Conservation (phyloP, 306 rosid species). For the Inga laurina region DNA sequence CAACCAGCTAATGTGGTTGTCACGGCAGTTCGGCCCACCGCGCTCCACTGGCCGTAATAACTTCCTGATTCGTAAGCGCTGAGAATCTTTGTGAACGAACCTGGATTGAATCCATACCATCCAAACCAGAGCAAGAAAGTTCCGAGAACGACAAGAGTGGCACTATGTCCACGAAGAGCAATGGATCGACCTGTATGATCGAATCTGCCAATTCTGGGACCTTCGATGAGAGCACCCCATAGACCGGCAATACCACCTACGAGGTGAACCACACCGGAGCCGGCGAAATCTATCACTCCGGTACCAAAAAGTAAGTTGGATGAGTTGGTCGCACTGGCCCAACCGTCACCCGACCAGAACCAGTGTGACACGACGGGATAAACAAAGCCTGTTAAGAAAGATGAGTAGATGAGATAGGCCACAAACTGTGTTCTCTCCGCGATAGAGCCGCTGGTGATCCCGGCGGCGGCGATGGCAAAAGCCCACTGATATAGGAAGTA, state of each 20-base stretch:
- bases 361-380: slow-evolving; percentile 52
- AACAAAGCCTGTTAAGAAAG: slow-evolving; percentile 47
- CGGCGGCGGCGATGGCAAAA: slow-evolving; percentile 51
- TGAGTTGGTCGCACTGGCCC: slow-evolving; percentile 39
- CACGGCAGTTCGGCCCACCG: slow-evolving; percentile 15
- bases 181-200: slow-evolving; percentile 4
- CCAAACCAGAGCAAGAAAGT: slow-evolving; percentile 14
- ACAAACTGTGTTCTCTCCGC: slow-evolving; percentile 46
- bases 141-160: not conserved
- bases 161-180: slow-evolving; percentile 19
- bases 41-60: slow-evolving; percentile 21
- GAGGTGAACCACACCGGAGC: slow-evolving; percentile 54
- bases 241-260: slow-evolving; percentile 55
- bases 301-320: slow-evolving; percentile 37
- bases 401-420: slow-evolving; percentile 44
- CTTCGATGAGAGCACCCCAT: slow-evolving; percentile 52
- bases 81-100: slow-evolving; percentile 7
- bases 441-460: slow-evolving; percentile 51
- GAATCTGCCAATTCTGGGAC: slow-evolving; percentile 45
- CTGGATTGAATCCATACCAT: slow-evolving; percentile 19
- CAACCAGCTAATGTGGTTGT: slow-evolving; percentile 14
- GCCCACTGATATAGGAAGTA: slow-evolving; percentile 51
- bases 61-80: not conserved
- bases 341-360: slow-evolving; percentile 55
- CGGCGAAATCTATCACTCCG: slow-evolving; percentile 53